Conservation (phyloP, 2,329 filamentous ascomycete species). For the Verruconis gallopava region DNA sequence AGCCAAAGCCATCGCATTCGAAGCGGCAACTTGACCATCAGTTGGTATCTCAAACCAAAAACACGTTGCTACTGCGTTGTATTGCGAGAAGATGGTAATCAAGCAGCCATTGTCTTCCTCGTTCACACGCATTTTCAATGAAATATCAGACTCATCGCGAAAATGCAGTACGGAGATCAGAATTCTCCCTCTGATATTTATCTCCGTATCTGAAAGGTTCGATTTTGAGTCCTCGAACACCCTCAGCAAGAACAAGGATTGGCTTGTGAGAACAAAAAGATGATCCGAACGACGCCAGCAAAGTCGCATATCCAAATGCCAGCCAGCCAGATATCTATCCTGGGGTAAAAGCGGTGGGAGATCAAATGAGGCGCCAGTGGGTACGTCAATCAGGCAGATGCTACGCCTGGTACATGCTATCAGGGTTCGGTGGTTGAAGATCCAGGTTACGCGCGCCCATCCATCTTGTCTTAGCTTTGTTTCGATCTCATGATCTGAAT, state of each 20-base stretch:
- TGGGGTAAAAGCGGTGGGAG: background rate
- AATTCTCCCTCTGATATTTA: conserved; percentile 19
- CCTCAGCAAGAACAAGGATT: conserved; percentile 37
- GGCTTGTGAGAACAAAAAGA: conserved; percentile 47
- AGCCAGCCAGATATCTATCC: conserved; percentile 7
- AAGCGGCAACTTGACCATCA: background rate
- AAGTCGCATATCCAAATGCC: conserved; percentile 37
- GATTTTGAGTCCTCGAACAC: conserved; percentile 15
- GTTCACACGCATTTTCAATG: conserved; percentile 20
- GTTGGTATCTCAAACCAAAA: conserved; percentile 2
- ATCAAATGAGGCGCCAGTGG: background rate
- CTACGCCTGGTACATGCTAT: conserved; percentile 38
- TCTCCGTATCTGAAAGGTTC: conserved; percentile 16
- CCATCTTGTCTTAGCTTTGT: conserved; percentile 25
- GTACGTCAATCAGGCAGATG: conserved; percentile 20
- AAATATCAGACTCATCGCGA: conserved; percentile 39
- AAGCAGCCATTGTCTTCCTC: conserved; percentile 3
- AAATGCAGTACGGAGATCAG: conserved; percentile 41
- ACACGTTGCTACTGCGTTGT: conserved; percentile 1
- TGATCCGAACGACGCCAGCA: conserved; percentile 36
- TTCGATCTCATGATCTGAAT: too few relatives aligned
- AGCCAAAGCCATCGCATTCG: background rate
- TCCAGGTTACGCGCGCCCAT: conserved; percentile 39
- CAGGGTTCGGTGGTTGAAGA: conserved; percentile 33
- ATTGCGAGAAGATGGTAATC: background rate